Percentiles rank a stretch among this genome's conserved stretches.
These are phyloP conservation scores for Hyaloscypha hepaticicola DNA, from an alignment of 495 filamentous ascomycete genomes.

Conservation along the genomic window DNA sequence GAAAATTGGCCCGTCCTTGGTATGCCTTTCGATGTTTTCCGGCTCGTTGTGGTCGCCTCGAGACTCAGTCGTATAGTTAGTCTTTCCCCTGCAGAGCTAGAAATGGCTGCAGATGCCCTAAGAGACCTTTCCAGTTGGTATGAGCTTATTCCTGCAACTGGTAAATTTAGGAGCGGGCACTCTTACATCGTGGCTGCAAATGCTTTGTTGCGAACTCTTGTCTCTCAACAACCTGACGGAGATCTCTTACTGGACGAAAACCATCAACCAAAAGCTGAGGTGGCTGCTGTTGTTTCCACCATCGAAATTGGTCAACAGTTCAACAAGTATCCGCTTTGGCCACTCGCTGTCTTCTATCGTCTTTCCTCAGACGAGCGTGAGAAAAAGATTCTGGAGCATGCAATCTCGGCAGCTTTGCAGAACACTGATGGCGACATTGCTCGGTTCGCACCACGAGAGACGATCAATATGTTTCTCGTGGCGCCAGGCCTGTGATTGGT, in stretches of 20 bases:
- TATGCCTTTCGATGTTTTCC: slow-evolving; percentile 2
- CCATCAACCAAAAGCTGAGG: neutral
- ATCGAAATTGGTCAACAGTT: neutral
- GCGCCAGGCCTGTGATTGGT: neutral
- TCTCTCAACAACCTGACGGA: neutral
- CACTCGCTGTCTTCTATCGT: slow-evolving; percentile 5
- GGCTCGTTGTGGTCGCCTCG: neutral
- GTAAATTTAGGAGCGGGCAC: neutral
- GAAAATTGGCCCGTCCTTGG: slow-evolving; percentile 10
- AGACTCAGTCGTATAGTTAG: neutral
- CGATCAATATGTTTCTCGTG: slow-evolving; percentile 1
- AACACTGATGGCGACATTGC: neutral
- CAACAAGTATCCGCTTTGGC: slow-evolving; percentile 1
- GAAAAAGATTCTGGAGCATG: neutral
- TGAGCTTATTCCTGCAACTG: neutral
- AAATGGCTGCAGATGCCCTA: neutral
- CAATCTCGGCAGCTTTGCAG: slow-evolving; percentile 5
- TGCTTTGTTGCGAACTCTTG: neutral
- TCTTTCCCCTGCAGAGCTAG: neutral
- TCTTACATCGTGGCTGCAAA: slow-evolving; percentile 5
- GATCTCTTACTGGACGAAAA: neutral
- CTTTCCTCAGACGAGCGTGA: neutral
- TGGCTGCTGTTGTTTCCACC: neutral
- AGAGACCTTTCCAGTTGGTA: neutral
- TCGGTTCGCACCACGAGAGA: neutral